Evolutionary conservation across 2,329 filamentous ascomycete genomes (phyloP), one percentile per base, ranked within the genome.

Genomic region (Dactylonectria estremocensis): DNA sequence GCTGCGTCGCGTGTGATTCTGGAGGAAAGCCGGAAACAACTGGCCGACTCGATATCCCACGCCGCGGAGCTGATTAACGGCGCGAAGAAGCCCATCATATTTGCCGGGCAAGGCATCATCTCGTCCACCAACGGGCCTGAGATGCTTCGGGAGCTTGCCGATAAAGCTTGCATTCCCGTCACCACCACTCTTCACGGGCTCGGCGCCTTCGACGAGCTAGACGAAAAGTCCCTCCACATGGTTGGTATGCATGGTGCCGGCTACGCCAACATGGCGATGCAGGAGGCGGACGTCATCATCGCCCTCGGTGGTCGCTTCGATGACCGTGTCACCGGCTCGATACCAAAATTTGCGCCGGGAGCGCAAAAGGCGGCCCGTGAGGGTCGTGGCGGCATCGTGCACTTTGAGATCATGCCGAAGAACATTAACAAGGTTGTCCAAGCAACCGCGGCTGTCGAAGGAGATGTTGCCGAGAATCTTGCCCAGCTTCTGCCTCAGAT

Each of bases 401-500:
- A 99, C 83, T 98, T 98, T 77, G 96, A 98, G 80, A 95, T 99
- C 77, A 93, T 98, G 92, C 95, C 96, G 76, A 99, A 99, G 91
- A 98, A 99, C 86, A 98, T 98, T 85, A 98, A 98, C 90, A 99
- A 98, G 89, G 95, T 98, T 46, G 93, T 99, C 13, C 94, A 98
- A 83, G 95, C 95, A 8, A 98, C 93, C 46, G 95, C 98, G 84
- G 95, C 96, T 52, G 92, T 98, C n/a, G 95, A 97, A 83, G 96
- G 96, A 66, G 95, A 98, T 78, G 94, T 97, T 33, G 90, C 91
- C 3, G 84, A 90, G n/a, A 98, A 97, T 81, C 85, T 98, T 37
- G 86, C 86, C 57, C 83, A 89, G 33, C 90, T 98, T 57, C 77
- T 98, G 40, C 95, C 95, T 13, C 86, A 90, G 60, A 83, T 98